Conservation (phyloP, 2,329 filamentous ascomycete species). For the Fusarium decemcellulare region DNA sequence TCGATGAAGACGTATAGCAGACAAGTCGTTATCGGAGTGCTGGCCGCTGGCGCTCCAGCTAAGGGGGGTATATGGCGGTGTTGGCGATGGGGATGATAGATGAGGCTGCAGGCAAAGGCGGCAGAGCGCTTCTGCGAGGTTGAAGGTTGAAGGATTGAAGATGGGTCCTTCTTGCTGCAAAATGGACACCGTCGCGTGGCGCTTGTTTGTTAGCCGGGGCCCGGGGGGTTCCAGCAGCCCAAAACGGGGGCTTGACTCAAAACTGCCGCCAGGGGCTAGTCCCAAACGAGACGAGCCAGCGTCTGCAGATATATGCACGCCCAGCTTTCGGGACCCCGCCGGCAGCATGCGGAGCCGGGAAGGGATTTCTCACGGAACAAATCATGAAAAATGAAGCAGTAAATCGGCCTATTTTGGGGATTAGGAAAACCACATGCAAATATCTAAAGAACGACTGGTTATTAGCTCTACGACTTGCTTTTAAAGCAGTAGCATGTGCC, state of each 20-base stretch:
- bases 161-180: slow-evolving; percentile 35
- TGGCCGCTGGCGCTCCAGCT: not conserved
- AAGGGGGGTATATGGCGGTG: not conserved
- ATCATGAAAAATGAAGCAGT: slow-evolving; percentile 31
- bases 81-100: slow-evolving; percentile 3
- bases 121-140: slow-evolving; percentile 28
- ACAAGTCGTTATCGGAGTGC: not conserved
- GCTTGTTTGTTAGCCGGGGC: slow-evolving; percentile 30
- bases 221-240: slow-evolving; percentile 9
- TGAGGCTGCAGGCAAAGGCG: slow-evolving; percentile 30
- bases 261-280: slow-evolving; percentile 40
- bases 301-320: slow-evolving; percentile 35
- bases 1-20: not conserved
- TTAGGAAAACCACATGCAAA: too few relatives aligned
- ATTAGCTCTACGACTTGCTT: not conserved
- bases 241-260: slow-evolving; percentile 22
- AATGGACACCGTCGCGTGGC: slow-evolving; percentile 40
- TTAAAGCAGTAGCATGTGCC: not conserved
- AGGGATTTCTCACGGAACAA: slow-evolving; percentile 32
- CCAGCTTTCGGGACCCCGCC: slow-evolving; percentile 21
- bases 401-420: not conserved
- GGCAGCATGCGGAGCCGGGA: slow-evolving; percentile 36
- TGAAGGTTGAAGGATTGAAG: slow-evolving; percentile 40
- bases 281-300: slow-evolving; percentile 24
- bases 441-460: not conserved